Base-by-base conservation (phyloP, 2,329 filamentous ascomycete genomes). In the Botrytis medusae region DNA sequence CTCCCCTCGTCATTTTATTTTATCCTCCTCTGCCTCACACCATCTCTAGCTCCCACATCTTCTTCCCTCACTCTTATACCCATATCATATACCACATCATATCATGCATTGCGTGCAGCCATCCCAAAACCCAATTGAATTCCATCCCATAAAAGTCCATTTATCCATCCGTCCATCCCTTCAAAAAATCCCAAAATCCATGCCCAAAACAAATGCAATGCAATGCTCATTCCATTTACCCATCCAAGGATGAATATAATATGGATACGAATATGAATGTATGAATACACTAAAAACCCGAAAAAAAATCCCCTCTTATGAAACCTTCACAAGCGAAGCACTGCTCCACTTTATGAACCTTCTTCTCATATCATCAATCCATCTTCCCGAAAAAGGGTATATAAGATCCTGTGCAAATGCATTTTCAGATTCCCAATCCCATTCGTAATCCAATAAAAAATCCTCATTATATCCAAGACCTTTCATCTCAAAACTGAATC, bases 301-400 rank as follows among this genome's bases (percentile, higher is more conserved):
- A 67, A 40, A 62, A 5, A 16, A n/a, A 42, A 42, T 1, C 34
- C 59, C 22, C 22, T 22, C 20, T 9, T 9, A 54, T 57, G 48
- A 37, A 54, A n/a, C 20, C 37, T 67, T 67, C 46, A 67, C 46
- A 54, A 67, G 25, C 46, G 32, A 67, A 44, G 46, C 44, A n/a
- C 64, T 34, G 48, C 8, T 37, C 29, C 32, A 51, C 16, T 40
- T 7, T 18, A 20, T 40, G 22, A 40, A 44, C 22, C n/a, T 29
- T 44, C 61, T n/a, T 32, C 40, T 67, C 64, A 67, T 51, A 14
- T 67, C 64, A 67, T 54, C 64, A 61, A n/a, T n/a, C 20, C 44
- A 34, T 48, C 44, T 48, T 51, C 22, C 44, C 63, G 25, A 25
- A n/a, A 37, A 34, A n/a, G 20, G 14, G 32, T 18, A 51, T 51